phyloP scores from a whole-genome alignment of 179 eudicot genomes.

The Patellifolia procumbens region DNA sequence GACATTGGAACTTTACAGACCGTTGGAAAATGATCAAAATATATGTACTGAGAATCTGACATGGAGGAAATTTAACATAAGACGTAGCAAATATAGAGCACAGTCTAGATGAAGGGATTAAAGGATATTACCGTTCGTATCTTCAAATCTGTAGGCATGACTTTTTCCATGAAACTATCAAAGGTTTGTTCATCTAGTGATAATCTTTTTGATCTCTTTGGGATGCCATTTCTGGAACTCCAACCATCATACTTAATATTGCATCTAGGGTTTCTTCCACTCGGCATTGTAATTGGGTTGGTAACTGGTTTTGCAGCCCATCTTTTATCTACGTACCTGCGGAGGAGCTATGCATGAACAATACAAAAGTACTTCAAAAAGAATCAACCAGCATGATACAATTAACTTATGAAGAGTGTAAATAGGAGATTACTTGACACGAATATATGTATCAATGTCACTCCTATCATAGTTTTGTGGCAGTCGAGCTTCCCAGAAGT shows the following conservation, averaged over 20 bases:
- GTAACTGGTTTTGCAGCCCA: conserved; percentile 44
- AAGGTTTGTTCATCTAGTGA: conserved; percentile 58
- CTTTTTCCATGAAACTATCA: neutral
- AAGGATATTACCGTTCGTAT: neutral
- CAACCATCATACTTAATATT: conserved; percentile 8
- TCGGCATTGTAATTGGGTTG: conserved; percentile 30
- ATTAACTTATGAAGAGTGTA: neutral
- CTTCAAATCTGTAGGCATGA: neutral
- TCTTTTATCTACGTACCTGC: conserved; percentile 58
- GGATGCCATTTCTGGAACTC: conserved; percentile 16
- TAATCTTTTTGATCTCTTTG: conserved; percentile 47
- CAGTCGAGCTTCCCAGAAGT: conserved; percentile 86
- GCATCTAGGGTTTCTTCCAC: conserved; percentile 10
- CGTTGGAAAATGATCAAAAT: no score
- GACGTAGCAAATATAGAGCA: no score
- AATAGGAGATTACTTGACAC: conserved; percentile 60
- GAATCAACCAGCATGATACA: neutral
- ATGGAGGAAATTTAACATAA: no score
- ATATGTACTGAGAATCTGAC: no score
- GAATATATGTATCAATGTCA: conserved; percentile 78
- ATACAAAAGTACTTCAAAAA: conserved; percentile 8
- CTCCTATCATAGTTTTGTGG: conserved; percentile 72
- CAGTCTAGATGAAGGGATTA: neutral
- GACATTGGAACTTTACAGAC: no score
- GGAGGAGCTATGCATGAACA: conserved; percentile 44